A percentile compares a stretch with the other conserved stretches of the same genome.
phyloP scores from a whole-genome alignment of 257 asterid species.

The Gentiana straminea region DNA sequence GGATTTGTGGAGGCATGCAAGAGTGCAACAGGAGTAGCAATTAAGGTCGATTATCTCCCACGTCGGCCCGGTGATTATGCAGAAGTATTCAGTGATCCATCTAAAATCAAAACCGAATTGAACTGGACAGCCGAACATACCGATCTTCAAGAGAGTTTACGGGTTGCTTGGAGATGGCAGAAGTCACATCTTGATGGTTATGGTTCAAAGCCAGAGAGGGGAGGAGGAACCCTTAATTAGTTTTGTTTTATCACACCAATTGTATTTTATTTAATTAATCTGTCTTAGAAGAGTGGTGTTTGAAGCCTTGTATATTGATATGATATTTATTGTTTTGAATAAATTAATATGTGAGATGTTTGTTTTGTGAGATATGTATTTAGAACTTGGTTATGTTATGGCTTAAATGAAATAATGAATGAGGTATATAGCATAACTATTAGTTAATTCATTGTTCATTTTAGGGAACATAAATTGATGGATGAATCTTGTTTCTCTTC shows the following conservation, averaged over 20 bases:
- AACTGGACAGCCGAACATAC: slow-evolving; percentile 84
- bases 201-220: slow-evolving; percentile 16
- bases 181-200: slow-evolving; percentile 69
- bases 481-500: no score
- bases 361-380: no score
- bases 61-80: slow-evolving; percentile 95
- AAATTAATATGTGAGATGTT: no score
- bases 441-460: no score
- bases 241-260: slow-evolving; percentile 3
- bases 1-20: slow-evolving; percentile 96
- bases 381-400: no score
- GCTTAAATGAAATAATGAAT: no score
- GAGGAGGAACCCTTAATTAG: no score
- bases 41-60: slow-evolving; percentile 75
- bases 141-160: slow-evolving; percentile 60
- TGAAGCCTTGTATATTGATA: slow-evolving; percentile 11
- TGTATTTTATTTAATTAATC: slow-evolving; percentile 3
- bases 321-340: no score
- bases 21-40: slow-evolving; percentile 72
- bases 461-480: no score
- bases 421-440: no score
- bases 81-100: slow-evolving; percentile 81
- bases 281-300: slow-evolving; percentile 11
- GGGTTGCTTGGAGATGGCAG: slow-evolving; percentile 96
- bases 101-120: slow-evolving; percentile 54